Base-by-base conservation (phyloP, 306 rosid species). In the Sicyos edulis region DNA sequence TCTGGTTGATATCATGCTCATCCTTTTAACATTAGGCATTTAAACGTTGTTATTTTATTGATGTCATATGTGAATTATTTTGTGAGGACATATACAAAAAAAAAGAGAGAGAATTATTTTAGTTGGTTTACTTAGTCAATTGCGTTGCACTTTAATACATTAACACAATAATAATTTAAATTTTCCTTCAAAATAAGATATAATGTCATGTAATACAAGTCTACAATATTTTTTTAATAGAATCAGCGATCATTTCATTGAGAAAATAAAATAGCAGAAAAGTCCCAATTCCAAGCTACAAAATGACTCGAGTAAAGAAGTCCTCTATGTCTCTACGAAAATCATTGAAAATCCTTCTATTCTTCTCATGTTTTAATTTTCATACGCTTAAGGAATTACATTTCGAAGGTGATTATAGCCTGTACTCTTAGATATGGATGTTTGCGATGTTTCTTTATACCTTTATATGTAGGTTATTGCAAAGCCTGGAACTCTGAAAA, bases 401-500 rank as follows among this genome's bases (percentile, higher is more conserved):
- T 44, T 12, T 19, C 12, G 58, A 68, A 68, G 57, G 15, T 24
- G 11, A 3, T 10, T 49, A 17, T 10, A 66, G 9, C 34, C 20
- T 49, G 57, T 24, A 22, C 72, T 10, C 52, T 16, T 68, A 4
- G 10, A 16, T 68, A 21, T 45, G 44, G 5, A 10, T 68, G 51
- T 58, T 56, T 42, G 29, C 65, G 17, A 19, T 62, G 59, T 24
- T 58, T 70, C 76, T 44, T 73, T 55, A 7, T 29, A 57, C 3
- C 5, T 45, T 64, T 66, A 44, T 53, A 57, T 40, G 37, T 64
- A 95, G 99, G 97, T 95, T 51, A 89, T 91, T 87, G 95, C 99
- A 51, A 95, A 95, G 79, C 99, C 99, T 52, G 92, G 92, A 81
- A 71, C 86, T 76, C 51, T 89, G 54, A 95, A 95, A 83, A 78